These are phyloP conservation scores for Biscutella laevigata DNA, from an alignment of 441 rosid species.

Conservation along the genomic window DNA sequence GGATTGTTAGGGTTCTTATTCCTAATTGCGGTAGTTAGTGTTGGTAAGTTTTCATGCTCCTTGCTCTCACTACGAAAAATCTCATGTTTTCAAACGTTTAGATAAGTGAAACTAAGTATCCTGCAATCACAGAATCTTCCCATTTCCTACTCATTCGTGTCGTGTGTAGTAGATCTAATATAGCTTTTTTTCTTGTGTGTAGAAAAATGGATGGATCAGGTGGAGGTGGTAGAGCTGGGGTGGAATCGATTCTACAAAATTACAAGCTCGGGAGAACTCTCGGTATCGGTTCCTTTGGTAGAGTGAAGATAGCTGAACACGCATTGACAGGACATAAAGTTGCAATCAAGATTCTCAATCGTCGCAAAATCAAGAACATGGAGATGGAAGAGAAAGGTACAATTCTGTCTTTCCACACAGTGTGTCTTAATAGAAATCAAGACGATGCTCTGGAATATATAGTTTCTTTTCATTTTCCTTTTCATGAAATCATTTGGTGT, in stretches of 20 bases:
- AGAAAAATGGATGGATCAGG: slow-evolving; percentile 79
- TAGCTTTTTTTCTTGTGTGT: neutral
- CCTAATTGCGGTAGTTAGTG: slow-evolving; percentile 13
- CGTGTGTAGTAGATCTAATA: slow-evolving; percentile 5
- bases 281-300: slow-evolving; percentile 97
- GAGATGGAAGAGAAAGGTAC: slow-evolving; percentile 70
- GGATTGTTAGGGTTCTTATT: slow-evolving; percentile 20
- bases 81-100: too few relatives aligned
- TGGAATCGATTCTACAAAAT: slow-evolving; percentile 53
- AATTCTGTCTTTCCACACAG: neutral
- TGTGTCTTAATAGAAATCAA: neutral
- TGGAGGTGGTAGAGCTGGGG: slow-evolving; percentile 44
- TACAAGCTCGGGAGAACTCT: slow-evolving; percentile 91
- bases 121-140: neutral
- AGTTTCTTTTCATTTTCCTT: neutral
- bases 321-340: slow-evolving; percentile 84
- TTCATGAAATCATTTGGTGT: neutral
- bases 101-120: too few relatives aligned
- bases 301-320: slow-evolving; percentile 96
- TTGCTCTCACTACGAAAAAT: slow-evolving; percentile 5
- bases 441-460: neutral
- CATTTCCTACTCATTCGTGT: too few relatives aligned
- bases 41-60: neutral
- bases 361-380: slow-evolving; percentile 80
- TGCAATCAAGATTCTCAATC: slow-evolving; percentile 91